Percentiles rank a stretch among this genome's conserved stretches.
Evolutionary conservation across 345 rosid species (phyloP).

Genomic region (Laguncularia racemosa): DNA sequence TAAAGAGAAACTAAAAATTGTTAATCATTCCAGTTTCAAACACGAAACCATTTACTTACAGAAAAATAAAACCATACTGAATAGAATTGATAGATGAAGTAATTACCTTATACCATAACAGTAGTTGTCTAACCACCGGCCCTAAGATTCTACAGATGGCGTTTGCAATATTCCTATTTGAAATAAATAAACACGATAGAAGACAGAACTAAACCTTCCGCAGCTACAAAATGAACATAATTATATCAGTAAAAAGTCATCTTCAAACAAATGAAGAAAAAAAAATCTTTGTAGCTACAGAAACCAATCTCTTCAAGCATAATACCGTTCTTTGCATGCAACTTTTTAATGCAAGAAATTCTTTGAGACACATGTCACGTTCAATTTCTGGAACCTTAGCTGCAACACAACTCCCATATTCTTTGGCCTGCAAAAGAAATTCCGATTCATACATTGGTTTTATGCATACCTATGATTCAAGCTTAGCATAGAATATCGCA

Average conservation of each 20-base stretch:
- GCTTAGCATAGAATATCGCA: not conserved
- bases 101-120: not conserved
- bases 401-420: slow-evolving; percentile 84
- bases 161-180: not conserved
- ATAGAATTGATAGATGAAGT: not conserved
- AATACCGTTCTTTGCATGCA: slow-evolving; percentile 94
- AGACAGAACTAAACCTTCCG: slow-evolving; percentile 5
- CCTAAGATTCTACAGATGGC: slow-evolving; percentile 1
- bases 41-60: too few species aligned
- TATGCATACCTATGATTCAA: not conserved
- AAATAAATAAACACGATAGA: not conserved
- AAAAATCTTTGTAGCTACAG: not conserved
- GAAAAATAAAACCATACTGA: not conserved
- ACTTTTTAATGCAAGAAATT: slow-evolving; percentile 67
- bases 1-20: too few species aligned
- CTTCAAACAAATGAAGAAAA: not conserved
- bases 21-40: too few species aligned
- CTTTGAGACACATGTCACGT: slow-evolving; percentile 78
- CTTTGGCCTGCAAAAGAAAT: slow-evolving; percentile 54
- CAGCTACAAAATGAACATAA: slow-evolving; percentile 5
- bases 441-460: not conserved
- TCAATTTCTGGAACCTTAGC: slow-evolving; percentile 83
- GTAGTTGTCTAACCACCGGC: not conserved
- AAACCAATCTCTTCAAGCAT: slow-evolving; percentile 3
- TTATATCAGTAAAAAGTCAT: not conserved